Base-by-base conservation (phyloP, 495 filamentous ascomycete genomes). In the Annulohypoxylon nitens region DNA sequence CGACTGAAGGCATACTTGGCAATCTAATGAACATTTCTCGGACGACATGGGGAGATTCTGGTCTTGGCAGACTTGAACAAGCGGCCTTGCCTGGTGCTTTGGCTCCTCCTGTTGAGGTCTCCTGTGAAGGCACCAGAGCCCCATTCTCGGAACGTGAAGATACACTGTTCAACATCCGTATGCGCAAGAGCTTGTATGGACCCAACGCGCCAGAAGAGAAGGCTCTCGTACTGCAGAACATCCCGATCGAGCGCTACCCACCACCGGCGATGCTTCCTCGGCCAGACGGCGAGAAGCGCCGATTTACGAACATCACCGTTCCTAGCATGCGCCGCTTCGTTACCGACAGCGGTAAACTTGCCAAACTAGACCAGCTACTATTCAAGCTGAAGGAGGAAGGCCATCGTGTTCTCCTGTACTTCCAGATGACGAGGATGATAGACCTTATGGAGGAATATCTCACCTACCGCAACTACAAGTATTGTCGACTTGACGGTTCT, bases 401-500 rank as follows among this genome's bases (percentile, higher is more conserved):
- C 50, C 96, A 99, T 75, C 94, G 96, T 76, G 96, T 99, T 16
- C 88, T 99, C 7, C 85, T 99, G n/a, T 99, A 99, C 85, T 99
- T 99, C 91, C 96, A 99, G 83, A 99, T 99, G 96, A 99, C 96
- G n/a, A 91, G 93, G 74, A 99, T 99, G 96, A 98, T 99, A 78
- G 96, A 99, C 77, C 84, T 99, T 39, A 98, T 98, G 92, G 96
- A 99, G 76, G 96, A 99, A 81, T 99, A 98, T 77, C 87, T 99
- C 45, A 98, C 96, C 3, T 98, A 97, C 83, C 91, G 96, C 73
- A 97, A 98, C 82, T 98, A 97, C 89, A 97, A 97, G 79, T 99
- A 98, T 83, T 94, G 95, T 67, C 92, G 96, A 18, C 88, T 99
- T 34, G 96, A 99, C 74, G 96, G 96, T 77, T 97, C 94, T 34